Evolutionary conservation across 306 rosid species (phyloP).

Genomic region (Trifolium fragiferum): DNA sequence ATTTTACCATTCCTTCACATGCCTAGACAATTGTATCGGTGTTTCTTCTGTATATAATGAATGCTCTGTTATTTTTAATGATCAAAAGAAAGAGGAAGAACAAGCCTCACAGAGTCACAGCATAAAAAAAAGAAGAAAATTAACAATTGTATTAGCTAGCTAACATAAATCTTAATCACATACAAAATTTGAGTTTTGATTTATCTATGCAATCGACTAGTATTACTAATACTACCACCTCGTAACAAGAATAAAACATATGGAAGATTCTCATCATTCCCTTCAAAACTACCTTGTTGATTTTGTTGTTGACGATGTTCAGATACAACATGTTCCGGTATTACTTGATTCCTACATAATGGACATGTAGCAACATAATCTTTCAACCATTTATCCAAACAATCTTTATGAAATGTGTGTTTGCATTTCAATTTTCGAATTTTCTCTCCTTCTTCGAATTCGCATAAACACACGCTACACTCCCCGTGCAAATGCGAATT

Average conservation of each 20-base stretch:
- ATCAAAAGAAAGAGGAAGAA: no score
- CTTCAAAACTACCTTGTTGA: constrained; percentile 61
- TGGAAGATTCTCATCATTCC: constrained; percentile 59
- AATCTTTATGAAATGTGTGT: constrained; percentile 79
- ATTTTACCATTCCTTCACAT: no score
- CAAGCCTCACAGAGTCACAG: no score
- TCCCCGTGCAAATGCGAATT: constrained; percentile 36
- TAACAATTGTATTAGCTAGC: not conserved
- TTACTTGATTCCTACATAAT: constrained; percentile 69
- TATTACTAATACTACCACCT: constrained; percentile 41
- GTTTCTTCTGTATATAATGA: no score
- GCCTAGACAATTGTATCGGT: no score
- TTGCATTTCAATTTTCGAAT: constrained; percentile 69
- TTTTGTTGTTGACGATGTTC: constrained; percentile 65
- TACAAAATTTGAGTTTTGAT: constrained; percentile 21
- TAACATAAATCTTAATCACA: not conserved
- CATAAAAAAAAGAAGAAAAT: not conserved
- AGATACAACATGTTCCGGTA: constrained; percentile 73
- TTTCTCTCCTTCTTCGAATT: constrained; percentile 75
- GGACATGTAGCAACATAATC: constrained; percentile 81
- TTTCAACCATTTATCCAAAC: constrained; percentile 86
- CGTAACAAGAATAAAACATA: constrained; percentile 66
- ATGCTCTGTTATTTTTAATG: no score
- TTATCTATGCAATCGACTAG: constrained; percentile 45
- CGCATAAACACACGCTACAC: constrained; percentile 79